Percentiles rank a stretch among this genome's conserved stretches.
phyloP scores from a whole-genome alignment of 108 stramenopile genomes.

The Chaetoceros tenuissimus region DNA sequence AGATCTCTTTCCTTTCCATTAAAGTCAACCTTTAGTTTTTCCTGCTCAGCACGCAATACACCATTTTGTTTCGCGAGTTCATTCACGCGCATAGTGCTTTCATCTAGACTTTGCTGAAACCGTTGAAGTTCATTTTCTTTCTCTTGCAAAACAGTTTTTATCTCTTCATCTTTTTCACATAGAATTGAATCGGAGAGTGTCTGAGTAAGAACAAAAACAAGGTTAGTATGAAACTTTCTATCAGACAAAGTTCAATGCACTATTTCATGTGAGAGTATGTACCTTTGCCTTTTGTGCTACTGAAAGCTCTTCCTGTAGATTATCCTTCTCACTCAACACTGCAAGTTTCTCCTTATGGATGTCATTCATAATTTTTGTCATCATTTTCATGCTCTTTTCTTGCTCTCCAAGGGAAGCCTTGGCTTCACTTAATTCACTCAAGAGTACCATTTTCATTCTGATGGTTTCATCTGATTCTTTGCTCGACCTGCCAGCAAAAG shows the following conservation, averaged over 20 bases:
- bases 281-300: background rate
- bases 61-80: background rate
- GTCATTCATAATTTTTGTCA: background rate
- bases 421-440: slow-evolving; percentile 12
- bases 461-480: slow-evolving; percentile 3
- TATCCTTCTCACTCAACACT: background rate
- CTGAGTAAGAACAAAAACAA: background rate
- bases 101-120: background rate
- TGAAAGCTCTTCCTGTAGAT: background rate
- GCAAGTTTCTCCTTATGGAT: slow-evolving; percentile 2
- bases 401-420: slow-evolving; percentile 7
- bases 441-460: slow-evolving; percentile 6
- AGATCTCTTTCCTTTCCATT: background rate
- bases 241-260: background rate
- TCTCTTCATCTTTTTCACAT: background rate
- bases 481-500: background rate
- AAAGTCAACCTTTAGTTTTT: background rate
- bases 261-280: background rate
- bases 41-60: background rate
- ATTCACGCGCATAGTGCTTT: background rate
- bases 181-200: background rate
- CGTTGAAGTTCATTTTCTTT: background rate
- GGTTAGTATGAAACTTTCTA: background rate
- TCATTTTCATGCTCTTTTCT: background rate
- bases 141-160: background rate